Base-by-base conservation (phyloP, 2,329 filamentous ascomycete species). In the Albifimbria verrucaria region DNA sequence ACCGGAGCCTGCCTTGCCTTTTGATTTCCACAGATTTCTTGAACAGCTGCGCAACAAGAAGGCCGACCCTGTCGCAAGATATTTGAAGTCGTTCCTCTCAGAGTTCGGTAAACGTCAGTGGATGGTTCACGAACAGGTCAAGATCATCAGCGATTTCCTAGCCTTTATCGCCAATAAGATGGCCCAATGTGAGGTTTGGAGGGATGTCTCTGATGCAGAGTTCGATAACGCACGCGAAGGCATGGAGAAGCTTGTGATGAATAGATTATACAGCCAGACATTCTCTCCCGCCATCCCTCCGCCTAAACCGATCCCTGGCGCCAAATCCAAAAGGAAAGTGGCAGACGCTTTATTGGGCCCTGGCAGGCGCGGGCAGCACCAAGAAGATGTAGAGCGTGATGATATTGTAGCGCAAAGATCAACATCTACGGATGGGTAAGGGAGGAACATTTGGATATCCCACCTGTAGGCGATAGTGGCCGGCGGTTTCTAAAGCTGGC, bases 161-260 rank as follows among this genome's bases (percentile, higher is more conserved):
- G 86, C 92, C 44, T 99, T 99, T 65, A 99, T 99, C 58, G 89
- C 90, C 51, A 96, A 96, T 73, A 97, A 97, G 76, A 99, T 99
- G 95, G 91, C 88, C 15, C 83, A 91, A 59, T 99, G 94, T 66
- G 94, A 99, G 57, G 91, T 99, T 3, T 99, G 94, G 94, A 85
- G 90, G 53, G 90, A 94, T 28, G 90, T 97, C 0, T 96, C 92
- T 1, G 94, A 99, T 68, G 90, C 90, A 36, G 94, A 99, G 65
- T 99, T 99, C 63, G 94, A 99, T 71, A 99, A 99, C 70, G 94
- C 94, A 15, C 86, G 92, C 61, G 94, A 99, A 73, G 94, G 94
- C 28, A 99, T 99, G 94, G 94, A 99, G 75, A 99, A 99, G 70
- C 80, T 99, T 4, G 95, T 99, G 60, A 99, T 99, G 95, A 99